These are phyloP conservation scores for Phytophthora foliorum DNA, from an alignment of 352 stramenopile genomes.

Conservation along the genomic window DNA sequence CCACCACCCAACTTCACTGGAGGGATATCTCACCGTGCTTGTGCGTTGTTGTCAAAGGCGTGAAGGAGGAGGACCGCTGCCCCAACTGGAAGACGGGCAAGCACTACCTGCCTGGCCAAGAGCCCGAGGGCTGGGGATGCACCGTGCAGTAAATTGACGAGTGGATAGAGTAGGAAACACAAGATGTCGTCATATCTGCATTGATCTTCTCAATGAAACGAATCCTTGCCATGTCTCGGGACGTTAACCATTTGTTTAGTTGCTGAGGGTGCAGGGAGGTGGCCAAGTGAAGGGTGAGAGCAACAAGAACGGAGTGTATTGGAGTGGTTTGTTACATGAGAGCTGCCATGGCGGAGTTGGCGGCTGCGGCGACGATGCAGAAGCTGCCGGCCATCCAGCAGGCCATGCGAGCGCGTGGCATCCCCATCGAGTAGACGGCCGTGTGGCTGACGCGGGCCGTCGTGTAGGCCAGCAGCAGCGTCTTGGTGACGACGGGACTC, in stretches of 20 bases:
- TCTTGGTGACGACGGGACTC: slow-evolving; percentile 41
- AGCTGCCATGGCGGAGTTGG: neutral
- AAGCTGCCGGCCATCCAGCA: slow-evolving; percentile 41
- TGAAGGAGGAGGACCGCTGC: slow-evolving; percentile 58
- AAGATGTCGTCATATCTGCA: slow-evolving; percentile 4
- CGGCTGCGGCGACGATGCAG: slow-evolving; percentile 33
- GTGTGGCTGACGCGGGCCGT: slow-evolving; percentile 50
- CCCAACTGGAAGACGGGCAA: slow-evolving; percentile 67
- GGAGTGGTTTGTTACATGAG: slow-evolving; percentile 18
- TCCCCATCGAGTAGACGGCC: slow-evolving; percentile 47
- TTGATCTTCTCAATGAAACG: neutral
- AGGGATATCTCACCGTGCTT: neutral
- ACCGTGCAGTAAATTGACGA: slow-evolving; percentile 28
- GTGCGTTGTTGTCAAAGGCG: slow-evolving; percentile 25
- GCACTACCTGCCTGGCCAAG: slow-evolving; percentile 43
- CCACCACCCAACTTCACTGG: neutral
- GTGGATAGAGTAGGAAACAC: slow-evolving; percentile 26
- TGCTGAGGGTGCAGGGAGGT: too few species aligned
- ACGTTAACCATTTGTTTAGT: neutral
- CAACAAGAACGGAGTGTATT: too few species aligned
- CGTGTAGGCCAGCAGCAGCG: slow-evolving; percentile 53
- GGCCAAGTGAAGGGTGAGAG: neutral
- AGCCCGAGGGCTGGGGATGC: slow-evolving; percentile 30
- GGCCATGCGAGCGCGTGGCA: slow-evolving; percentile 40
- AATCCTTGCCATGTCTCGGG: too few species aligned